A percentile compares a stretch with the other conserved stretches of the same genome.
phyloP scores from a whole-genome alignment of 768 basidiomycete genomes.

The Kondoa subrosea region DNA sequence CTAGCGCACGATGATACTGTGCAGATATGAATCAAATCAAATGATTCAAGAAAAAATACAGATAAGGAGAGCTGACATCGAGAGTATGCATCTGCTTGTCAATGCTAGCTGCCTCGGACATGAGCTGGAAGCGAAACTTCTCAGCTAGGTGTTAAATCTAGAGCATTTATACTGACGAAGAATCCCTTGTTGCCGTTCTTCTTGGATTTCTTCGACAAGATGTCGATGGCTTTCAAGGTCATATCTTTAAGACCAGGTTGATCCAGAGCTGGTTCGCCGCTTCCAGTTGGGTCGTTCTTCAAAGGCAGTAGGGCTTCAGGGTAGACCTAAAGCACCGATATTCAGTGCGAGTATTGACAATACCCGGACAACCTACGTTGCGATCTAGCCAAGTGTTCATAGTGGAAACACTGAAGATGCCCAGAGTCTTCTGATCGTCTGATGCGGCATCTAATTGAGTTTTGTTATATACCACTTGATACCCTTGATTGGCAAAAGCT shows the following conservation, averaged over 20 bases:
- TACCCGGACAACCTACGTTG: not conserved
- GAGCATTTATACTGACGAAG: too few species aligned
- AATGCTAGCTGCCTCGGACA: constrained; percentile 34
- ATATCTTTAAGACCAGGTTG: constrained; percentile 35
- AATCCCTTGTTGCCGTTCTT: constrained; percentile 30
- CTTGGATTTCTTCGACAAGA: constrained; percentile 30
- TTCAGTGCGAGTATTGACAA: not conserved
- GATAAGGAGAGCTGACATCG: not conserved
- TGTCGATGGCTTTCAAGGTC: constrained; percentile 28
- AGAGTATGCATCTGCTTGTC: constrained; percentile 19
- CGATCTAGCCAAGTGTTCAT: not conserved
- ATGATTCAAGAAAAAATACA: not conserved
- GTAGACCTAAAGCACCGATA: too few species aligned
- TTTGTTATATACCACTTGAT: constrained; percentile 31
- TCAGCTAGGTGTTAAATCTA: too few species aligned
- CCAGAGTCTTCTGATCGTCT: constrained; percentile 29
- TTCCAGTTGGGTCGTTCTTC: constrained; percentile 7
- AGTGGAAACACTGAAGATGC: constrained; percentile 28
- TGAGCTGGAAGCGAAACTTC: too few species aligned
- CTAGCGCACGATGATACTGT: constrained; percentile 33
- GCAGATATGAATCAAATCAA: constrained; percentile 30
- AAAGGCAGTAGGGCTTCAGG: constrained; percentile 22
- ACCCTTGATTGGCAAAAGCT: constrained; percentile 26
- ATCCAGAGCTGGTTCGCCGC: constrained; percentile 22
- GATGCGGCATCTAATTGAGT: constrained; percentile 26